Percentiles rank a stretch among this genome's conserved stretches.
These are phyloP conservation scores for Puccinia hordei DNA, from an alignment of 1,284 basidiomycete species.

Conservation along the genomic window DNA sequence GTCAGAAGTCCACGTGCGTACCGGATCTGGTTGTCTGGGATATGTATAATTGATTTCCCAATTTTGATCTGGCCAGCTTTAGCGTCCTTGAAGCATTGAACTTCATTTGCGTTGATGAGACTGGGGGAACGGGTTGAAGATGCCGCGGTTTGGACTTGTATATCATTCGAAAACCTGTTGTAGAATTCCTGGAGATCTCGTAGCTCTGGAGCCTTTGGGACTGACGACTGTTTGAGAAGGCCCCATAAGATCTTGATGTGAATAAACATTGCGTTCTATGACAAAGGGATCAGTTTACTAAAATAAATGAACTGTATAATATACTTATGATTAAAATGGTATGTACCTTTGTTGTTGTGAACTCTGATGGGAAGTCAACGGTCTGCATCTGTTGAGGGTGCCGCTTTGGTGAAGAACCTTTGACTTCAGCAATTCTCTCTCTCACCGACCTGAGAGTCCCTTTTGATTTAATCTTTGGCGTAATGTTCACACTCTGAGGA, in stretches of 20 bases:
- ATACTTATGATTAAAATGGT: no score
- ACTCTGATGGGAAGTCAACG: no score
- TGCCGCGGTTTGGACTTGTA: neutral
- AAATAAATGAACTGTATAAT: no score
- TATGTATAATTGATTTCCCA: neutral
- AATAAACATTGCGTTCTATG: constrained; percentile 18
- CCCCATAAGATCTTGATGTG: constrained; percentile 46
- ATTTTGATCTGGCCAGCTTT: neutral
- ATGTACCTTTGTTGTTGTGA: no score
- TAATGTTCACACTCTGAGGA: neutral
- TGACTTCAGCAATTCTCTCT: no score
- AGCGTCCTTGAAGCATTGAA: constrained; percentile 1
- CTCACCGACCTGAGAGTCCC: neutral
- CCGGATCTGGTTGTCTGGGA: neutral
- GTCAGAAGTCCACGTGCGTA: constrained; percentile 25
- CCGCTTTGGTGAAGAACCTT: no score
- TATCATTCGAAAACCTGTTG: neutral
- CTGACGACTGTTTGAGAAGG: neutral
- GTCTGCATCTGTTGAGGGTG: no score
- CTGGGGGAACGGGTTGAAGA: neutral
- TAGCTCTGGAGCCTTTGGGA: neutral
- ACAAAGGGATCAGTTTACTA: no score
- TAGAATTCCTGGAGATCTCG: constrained; percentile 9
- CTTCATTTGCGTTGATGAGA: neutral
- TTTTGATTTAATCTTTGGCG: neutral